Base-by-base conservation (phyloP, 352 stramenopile genomes). In the Globisporangium barbulae region DNA sequence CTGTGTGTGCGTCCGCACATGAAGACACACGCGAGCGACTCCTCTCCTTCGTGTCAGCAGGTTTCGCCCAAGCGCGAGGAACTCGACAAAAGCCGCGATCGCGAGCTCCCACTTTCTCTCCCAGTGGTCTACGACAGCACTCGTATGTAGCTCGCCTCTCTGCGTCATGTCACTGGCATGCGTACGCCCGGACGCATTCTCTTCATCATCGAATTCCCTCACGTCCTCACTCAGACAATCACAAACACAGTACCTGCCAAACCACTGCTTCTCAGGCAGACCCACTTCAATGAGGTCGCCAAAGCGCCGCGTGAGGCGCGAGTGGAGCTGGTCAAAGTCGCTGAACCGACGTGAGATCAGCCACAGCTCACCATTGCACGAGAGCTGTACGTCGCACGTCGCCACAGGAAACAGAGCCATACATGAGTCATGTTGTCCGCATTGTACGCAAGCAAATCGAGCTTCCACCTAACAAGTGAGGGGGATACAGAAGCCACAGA, bases 181-280 rank as follows among this genome's bases (percentile, higher is more conserved):
- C 41, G 30, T 53, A 39, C 48, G 21, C 56, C 44, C 35, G 30
- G n/a, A 52, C 31, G 48, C 33, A 50, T 57, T 54, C 64, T 65
- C 48, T n/a, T 85, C 76, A 79, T 85, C 76, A 85, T 72, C 25
- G 58, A 79, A 75, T 55, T 67, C 59, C 56, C 53, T 49, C 62
- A 21, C 5, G 35, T 48, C 56, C 28, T 56, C 5, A 28, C 2
- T 28, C 25, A 28, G 25, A 28, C 25, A 28, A 28, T 2, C 25
- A 28, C 25, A 28, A 5, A 4, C 15, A 48, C 42, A 48, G 10
- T 69, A 94, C 85, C 85, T 75, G 19, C 85, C 85, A 70, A 94
- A 94, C 85, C 85, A 94, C 74, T 94, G 85, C 71, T 94, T 94
- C 61, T 94, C 85, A 0, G 85, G 85, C 66, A 94, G 64, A 41